Base-by-base conservation (phyloP, 1,284 basidiomycete species). In the Puccinia brachypodii region DNA sequence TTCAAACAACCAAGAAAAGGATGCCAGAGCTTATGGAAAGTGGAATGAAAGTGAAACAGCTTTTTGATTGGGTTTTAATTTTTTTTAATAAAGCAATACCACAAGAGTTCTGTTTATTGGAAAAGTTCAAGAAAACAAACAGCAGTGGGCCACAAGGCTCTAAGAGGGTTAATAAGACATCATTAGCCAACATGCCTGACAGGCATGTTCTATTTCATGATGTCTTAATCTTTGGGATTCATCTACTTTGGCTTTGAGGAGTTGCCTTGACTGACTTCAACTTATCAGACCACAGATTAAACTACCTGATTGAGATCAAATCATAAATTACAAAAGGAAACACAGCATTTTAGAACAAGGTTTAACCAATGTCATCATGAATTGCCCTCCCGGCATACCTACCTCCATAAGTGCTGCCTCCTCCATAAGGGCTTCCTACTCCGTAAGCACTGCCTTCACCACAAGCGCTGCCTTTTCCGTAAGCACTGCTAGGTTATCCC, bases 211-310 rank as follows among this genome's bases (percentile, higher is more conserved):
- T 36, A 53, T 66, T 25, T 44, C 66, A 28, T 79, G 77, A 25
- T 66, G 62, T 60, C 66, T 31, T 60, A 72, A 44, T 50, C 77
- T 31, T 36, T 56, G 66, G 19, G 77, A 66, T 44, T 79, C 77
- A 19, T 79, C 66, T 3, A 71, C 19, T 56, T 72, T 44, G 11
- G 77, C 77, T 19, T 79, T 44, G 19, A 58, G 25, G 19, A 79
- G 36, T 22, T 50, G n/a, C 36, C 19, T 71, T 31, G 68, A 25
- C 40, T 33, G 22, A 33, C 44, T 31, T 71, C 40, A 42, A 44
- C 31, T 33, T 50, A 31, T 44, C 9, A 42, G 44, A 19, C 42
- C 68, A 47, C 44, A 40, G 3, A 13, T 33, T n/a, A 71, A 47
- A 25, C 68, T 50, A 50, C 68, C 68, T 71, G 44, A 22, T 71